Conservation (phyloP, 768 basidiomycete species). For the Termitomyces heimii region DNA sequence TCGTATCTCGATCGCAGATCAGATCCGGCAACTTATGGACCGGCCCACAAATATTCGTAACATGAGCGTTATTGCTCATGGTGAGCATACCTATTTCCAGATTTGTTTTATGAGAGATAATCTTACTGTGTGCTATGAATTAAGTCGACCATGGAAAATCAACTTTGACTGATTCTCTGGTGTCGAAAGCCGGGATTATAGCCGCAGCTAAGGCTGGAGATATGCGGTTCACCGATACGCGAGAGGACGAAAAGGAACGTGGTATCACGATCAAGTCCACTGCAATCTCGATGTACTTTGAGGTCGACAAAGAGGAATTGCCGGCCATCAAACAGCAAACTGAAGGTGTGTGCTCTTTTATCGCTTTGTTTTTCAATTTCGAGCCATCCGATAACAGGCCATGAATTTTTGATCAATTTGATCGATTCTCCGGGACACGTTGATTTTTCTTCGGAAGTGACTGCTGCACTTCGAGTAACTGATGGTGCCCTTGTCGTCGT, state of each 20-base stretch:
- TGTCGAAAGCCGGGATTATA: conserved; percentile 99
- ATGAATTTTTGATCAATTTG: conserved; percentile 95
- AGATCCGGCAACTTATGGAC: conserved; percentile 88
- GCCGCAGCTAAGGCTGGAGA: conserved; percentile 93
- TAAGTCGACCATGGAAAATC: conserved; percentile 99
- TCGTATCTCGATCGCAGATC: conserved; percentile 42
- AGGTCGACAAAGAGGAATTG: conserved; percentile 87
- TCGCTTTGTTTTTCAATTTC: not conserved
- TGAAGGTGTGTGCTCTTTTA: conserved; percentile 47
- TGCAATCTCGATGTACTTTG: conserved; percentile 99
- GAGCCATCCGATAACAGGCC: conserved; percentile 39
- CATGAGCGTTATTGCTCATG: conserved; percentile 93
- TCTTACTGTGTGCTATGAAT: conserved; percentile 5
- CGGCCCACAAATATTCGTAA: conserved; percentile 88
- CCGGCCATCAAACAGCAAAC: conserved; percentile 90
- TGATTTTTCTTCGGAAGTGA: conserved; percentile 99
- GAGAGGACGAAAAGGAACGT: conserved; percentile 98
- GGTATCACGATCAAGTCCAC: conserved; percentile 99
- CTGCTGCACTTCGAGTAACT: conserved; percentile 98
- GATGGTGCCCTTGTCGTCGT: conserved; percentile 99
- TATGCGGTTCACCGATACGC: conserved; percentile 94
- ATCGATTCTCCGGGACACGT: conserved; percentile 97
- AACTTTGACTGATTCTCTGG: conserved; percentile 96
- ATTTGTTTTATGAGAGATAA: not conserved
- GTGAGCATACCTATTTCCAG: conserved; percentile 34